Conservation (phyloP, 2,329 filamentous ascomycete genomes). For the Aspergillus proliferans region DNA sequence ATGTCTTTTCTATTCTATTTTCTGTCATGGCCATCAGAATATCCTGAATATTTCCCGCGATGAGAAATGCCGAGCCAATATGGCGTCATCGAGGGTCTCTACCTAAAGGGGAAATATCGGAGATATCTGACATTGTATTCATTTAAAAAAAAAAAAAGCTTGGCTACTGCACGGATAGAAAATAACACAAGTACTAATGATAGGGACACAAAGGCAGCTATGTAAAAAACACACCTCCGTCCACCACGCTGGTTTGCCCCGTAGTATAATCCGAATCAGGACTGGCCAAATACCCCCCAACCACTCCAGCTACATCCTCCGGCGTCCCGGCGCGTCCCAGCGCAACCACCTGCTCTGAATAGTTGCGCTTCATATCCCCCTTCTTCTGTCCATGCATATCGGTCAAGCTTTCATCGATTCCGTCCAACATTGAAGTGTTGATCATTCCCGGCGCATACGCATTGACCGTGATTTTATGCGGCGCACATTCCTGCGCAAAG, state of each 20-base stretch:
- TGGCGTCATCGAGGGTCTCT: too few relatives aligned
- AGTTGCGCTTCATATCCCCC: conserved; percentile 52
- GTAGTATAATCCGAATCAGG: conserved; percentile 60
- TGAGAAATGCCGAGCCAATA: too few relatives aligned
- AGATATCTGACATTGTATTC: too few relatives aligned
- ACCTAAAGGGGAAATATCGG: too few relatives aligned
- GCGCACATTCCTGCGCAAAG: conserved; percentile 60
- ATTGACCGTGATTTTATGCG: conserved; percentile 60
- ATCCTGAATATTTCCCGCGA: too few relatives aligned
- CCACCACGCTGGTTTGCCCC: conserved; percentile 59
- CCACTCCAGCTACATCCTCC: conserved; percentile 57
- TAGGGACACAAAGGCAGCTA: neutral
- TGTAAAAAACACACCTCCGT: conserved; percentile 51
- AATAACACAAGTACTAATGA: too few relatives aligned
- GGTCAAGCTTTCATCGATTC: conserved; percentile 57
- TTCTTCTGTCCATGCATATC: conserved; percentile 46
- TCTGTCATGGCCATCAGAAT: too few relatives aligned
- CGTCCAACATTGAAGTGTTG: conserved; percentile 62
- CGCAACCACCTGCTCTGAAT: conserved; percentile 49
- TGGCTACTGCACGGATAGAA: too few relatives aligned
- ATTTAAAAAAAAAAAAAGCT: too few relatives aligned
- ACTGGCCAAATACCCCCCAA: conserved; percentile 56
- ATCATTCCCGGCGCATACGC: conserved; percentile 64
- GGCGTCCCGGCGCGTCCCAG: conserved; percentile 54
- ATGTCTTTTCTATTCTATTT: too few relatives aligned